Percentiles rank a stretch among this genome's conserved stretches.
Conservation (phyloP, 208 protist genomes). For the Crithidia bombi region DNA sequence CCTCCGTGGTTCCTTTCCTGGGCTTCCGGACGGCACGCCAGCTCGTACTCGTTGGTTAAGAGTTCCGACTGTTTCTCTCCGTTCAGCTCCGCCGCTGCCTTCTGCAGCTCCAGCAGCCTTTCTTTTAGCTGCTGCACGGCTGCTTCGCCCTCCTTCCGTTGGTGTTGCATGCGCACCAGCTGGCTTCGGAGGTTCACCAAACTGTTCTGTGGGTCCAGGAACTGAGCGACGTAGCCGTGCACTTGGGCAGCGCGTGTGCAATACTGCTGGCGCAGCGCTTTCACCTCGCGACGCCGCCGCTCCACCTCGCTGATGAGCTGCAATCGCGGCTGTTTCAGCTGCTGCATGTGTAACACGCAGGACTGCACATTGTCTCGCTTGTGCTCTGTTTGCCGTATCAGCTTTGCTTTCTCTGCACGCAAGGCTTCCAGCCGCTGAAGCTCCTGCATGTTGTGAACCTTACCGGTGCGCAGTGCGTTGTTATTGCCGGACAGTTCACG, state of each 20-base stretch:
- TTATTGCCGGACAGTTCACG: slow-evolving; percentile 21
- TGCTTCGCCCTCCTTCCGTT: neutral
- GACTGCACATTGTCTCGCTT: slow-evolving; percentile 25
- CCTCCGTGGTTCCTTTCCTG: no score
- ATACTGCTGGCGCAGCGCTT: slow-evolving; percentile 26
- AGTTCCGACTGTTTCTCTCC: neutral
- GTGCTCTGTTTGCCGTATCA: slow-evolving; percentile 23
- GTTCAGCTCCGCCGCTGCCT: neutral
- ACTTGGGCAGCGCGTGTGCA: slow-evolving; percentile 20
- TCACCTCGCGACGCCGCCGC: slow-evolving; percentile 14
- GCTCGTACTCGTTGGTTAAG: neutral
- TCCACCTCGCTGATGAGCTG: slow-evolving; percentile 11
- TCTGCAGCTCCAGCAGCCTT: slow-evolving; percentile 1
- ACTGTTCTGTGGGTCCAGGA: slow-evolving; percentile 18
- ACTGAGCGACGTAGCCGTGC: slow-evolving; percentile 25
- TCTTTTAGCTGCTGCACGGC: neutral
- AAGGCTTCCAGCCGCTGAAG: slow-evolving; percentile 40
- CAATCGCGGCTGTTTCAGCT: slow-evolving; percentile 31
- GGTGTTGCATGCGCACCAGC: slow-evolving; percentile 3
- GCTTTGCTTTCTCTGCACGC: slow-evolving; percentile 41
- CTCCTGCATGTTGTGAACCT: slow-evolving; percentile 31
- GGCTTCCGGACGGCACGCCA: neutral
- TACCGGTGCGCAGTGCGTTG: slow-evolving; percentile 2
- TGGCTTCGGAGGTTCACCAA: slow-evolving; percentile 17
- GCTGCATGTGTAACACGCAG: slow-evolving; percentile 28